Percentiles rank a stretch among this genome's conserved stretches.
Conservation (phyloP, 208 protist genomes). For the Perkinsela sp. region DNA sequence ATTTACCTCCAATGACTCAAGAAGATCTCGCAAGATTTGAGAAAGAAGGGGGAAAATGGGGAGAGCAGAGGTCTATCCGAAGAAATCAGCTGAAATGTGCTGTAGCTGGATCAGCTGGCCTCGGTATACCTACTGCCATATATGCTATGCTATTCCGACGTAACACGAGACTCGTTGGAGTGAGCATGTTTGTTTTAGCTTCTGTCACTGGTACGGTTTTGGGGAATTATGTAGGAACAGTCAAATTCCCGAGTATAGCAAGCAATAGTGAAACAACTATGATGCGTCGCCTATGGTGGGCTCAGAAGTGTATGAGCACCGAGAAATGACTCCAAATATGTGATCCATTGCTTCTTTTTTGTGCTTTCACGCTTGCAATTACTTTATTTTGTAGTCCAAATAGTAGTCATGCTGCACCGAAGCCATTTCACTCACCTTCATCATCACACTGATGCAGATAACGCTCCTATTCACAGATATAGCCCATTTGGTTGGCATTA, state of each 20-base stretch:
- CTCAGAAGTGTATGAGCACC: slow-evolving; percentile 32
- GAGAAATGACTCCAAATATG: not conserved
- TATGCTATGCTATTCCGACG: slow-evolving; percentile 21
- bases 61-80: slow-evolving; percentile 29
- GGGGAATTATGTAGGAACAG: slow-evolving; percentile 37
- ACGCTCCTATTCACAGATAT: not conserved
- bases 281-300: slow-evolving; percentile 69
- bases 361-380: too few species aligned
- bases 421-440: too few species aligned
- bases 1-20: slow-evolving; percentile 58
- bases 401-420: too few species aligned
- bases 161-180: slow-evolving; percentile 44
- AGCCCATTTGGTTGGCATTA: slow-evolving; percentile 1
- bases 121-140: slow-evolving; percentile 18
- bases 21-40: slow-evolving; percentile 44
- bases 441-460: slow-evolving; percentile 1
- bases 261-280: slow-evolving; percentile 56
- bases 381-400: too few species aligned
- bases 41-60: slow-evolving; percentile 42
- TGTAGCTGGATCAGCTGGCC: slow-evolving; percentile 8
- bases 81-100: slow-evolving; percentile 42
- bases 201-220: slow-evolving; percentile 13
- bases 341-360: too few species aligned
- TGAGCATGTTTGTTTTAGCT: slow-evolving; percentile 44
- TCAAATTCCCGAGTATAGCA: slow-evolving; percentile 34